Base-by-base conservation (phyloP, 805 yeast genomes). In the Candida lessepsii region DNA sequence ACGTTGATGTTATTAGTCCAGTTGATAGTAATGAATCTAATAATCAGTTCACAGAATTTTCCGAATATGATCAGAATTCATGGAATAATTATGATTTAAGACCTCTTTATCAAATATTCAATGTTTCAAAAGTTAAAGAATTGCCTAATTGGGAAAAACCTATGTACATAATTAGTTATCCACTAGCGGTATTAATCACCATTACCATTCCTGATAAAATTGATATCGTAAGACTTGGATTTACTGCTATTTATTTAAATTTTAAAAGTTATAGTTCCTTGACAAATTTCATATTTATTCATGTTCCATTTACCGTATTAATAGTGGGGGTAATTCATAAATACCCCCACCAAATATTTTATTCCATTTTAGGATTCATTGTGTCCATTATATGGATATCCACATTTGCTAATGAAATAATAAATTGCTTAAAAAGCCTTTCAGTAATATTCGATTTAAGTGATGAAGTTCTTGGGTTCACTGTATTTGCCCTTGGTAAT, bases 401-500 rank as follows among this genome's bases (percentile, higher is more conserved):
- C 0, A 51, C 73, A 1, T 72, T 84, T 29, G 91, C 95, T 1
- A 73, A 78, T 3, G 86, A 82, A 46, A 78, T 89, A 10, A 83
- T 91, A 29, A 71, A 71, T 2, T 67, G 82, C 1, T 60, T 91
- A 33, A 76, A 80, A 38, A 67, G 81, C 15, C 56, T 86, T 41
- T 82, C 90, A 0, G 65, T 76, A 1, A 66, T 81, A 0, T 75
- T 78, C 37, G 58, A 76, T 19, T 61, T 91, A 6, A 78, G 88
- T 8, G 93, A 87, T 44, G 88, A 89, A 3, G 73, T 90, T 9
- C 62, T 91, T 18, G 99, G 99, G 0, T 64, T 89, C 9, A 91
- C 98, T 0, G 71, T 91, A 0, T 85, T 91, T 59, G 96, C 98
- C 0, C 64, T 91, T 43, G 98, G 99, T 4, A 93, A 91, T 58